Evolutionary conservation across 441 rosid genomes (phyloP).

Genomic region (Pelargonium cotyledonis): DNA sequence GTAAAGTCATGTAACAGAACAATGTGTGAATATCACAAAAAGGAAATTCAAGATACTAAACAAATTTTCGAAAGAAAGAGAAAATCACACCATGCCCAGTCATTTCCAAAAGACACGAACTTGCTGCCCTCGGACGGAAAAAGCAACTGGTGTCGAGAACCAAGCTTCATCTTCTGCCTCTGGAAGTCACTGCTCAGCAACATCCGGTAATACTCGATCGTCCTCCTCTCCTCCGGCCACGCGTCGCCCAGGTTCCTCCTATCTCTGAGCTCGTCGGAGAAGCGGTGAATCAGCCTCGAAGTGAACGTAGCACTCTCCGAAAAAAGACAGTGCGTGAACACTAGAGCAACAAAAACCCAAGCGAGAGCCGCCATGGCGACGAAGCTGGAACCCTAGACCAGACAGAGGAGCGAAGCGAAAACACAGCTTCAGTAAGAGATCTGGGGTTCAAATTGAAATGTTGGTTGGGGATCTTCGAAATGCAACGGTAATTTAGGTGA

Average conservation of each 20-base stretch:
- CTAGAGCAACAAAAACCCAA: constrained; percentile 23
- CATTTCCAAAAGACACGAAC: constrained; percentile 52
- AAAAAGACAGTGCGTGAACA: constrained; percentile 17
- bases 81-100: constrained; percentile 54
- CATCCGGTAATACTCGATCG: constrained; percentile 44
- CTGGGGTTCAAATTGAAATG: constrained; percentile 5
- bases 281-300: constrained; percentile 61
- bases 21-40: background rate
- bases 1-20: background rate
- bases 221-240: constrained; percentile 49
- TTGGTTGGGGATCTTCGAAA: background rate
- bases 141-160: constrained; percentile 39
- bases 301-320: constrained; percentile 30
- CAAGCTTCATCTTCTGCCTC: constrained; percentile 72
- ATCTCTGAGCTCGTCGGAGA: constrained; percentile 52
- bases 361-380: constrained; percentile 36
- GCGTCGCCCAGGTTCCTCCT: constrained; percentile 17
- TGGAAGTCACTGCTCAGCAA: constrained; percentile 44
- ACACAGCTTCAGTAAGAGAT: background rate
- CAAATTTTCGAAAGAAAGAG: background rate
- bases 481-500: background rate
- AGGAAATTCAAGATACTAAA: background rate
- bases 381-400: background rate
- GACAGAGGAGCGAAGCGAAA: background rate
- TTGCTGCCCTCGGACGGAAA: constrained; percentile 73